These are phyloP conservation scores for Silene uniflora DNA, from an alignment of 148 eudicot genomes.

Conservation along the genomic window DNA sequence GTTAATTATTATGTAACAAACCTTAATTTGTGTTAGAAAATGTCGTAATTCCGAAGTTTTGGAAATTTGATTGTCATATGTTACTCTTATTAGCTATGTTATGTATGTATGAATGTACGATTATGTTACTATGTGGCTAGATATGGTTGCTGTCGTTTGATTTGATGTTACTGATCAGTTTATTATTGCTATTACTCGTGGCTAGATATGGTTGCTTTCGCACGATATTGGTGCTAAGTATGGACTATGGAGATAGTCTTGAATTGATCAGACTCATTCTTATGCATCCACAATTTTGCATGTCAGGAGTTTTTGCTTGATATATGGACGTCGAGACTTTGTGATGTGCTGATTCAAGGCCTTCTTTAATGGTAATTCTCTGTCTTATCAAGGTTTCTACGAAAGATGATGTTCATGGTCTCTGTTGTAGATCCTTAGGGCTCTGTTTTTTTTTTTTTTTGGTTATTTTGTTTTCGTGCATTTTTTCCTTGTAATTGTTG, in stretches of 20 bases:
- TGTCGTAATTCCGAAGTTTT: too few relatives aligned
- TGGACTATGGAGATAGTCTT: neutral
- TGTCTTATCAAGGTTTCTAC: neutral
- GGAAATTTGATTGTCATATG: too few relatives aligned
- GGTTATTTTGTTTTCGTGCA: neutral
- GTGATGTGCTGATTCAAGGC: constrained; percentile 35
- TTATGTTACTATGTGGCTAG: neutral
- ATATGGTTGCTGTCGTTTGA: neutral
- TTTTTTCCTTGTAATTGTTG: neutral
- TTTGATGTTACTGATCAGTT: neutral
- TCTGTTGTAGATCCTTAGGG: neutral
- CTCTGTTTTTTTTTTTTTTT: neutral
- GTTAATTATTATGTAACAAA: too few relatives aligned
- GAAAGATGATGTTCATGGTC: neutral
- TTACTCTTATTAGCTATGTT: neutral
- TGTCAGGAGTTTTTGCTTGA: constrained; percentile 23
- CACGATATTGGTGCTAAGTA: neutral
- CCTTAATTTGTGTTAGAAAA: too few relatives aligned
- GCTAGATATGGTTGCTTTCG: neutral
- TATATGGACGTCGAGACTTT: constrained; percentile 41
- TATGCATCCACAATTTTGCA: constrained; percentile 4
- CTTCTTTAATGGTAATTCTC: constrained; percentile 36
- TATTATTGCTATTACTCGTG: neutral
- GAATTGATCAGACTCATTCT: neutral
- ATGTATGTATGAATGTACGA: neutral